Percentiles rank a stretch among this genome's conserved stretches.
Evolutionary conservation across 208 protist species (phyloP).

Genomic region (Leishmania mexicana): DNA sequence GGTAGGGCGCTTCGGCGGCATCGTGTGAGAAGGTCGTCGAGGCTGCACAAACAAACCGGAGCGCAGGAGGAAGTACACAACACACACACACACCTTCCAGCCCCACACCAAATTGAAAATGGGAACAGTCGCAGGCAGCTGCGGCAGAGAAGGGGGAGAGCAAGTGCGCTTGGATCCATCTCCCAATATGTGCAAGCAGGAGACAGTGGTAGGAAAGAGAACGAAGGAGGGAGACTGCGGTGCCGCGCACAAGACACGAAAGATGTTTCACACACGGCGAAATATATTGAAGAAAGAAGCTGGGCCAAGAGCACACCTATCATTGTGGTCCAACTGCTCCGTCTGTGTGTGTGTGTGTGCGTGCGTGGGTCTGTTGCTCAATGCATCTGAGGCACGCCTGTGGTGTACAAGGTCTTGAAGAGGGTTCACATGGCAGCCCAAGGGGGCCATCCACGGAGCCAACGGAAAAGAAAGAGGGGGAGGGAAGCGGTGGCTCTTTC

Average conservation of each 20-base stretch:
- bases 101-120: background rate
- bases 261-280: background rate
- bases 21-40: background rate
- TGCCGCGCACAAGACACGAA: background rate
- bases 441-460: background rate
- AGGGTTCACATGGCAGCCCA: background rate
- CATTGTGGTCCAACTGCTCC: background rate
- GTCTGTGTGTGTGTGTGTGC: background rate
- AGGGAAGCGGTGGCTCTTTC: background rate
- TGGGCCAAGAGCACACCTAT: background rate
- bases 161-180: background rate
- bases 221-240: background rate
- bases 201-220: background rate
- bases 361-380: background rate
- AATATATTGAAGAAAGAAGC: background rate
- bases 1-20: constrained; percentile 29
- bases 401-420: background rate
- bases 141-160: background rate
- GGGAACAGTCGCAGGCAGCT: background rate
- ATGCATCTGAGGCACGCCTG: background rate
- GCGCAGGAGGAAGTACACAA: background rate
- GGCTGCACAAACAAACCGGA: background rate
- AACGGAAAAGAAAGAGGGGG: background rate
- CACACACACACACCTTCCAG: background rate
- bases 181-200: background rate